Base-by-base conservation (phyloP, 2,329 filamentous ascomycete genomes). In the Fusarium nelsonii region DNA sequence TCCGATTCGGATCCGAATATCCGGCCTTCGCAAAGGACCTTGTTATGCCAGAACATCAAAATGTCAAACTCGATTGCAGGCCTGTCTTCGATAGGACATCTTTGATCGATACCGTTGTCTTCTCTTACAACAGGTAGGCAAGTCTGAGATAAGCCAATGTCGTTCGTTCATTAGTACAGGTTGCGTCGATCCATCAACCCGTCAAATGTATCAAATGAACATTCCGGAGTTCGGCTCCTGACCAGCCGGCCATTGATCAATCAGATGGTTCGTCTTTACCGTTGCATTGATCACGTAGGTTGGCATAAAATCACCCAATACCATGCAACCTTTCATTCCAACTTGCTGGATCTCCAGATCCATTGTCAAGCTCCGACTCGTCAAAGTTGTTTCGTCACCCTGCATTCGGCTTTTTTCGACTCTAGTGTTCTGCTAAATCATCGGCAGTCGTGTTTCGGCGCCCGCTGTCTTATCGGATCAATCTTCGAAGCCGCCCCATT, bases 401-500 rank as follows among this genome's bases (percentile, higher is more conserved):
- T 32, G 14, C 11, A n/a, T 41, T 23, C 15, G 28, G 43, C 37
- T 39, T 16, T 45, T 49, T 56, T 39, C n/a, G 30, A 18, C 39
- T 39, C 16, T 20, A 28, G n/a, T 33, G 15, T 23, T 49, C 18
- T 28, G 32, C 37, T 30, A 26, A 23, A 20, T 28, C 32, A 33
- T 41, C 14, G 18, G 28, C n/a, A 34, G 32, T 39, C 50, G 15
- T 49, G 14, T 49, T 48, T 58, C 57, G 58, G 28, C 58, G 10
- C 18, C 54, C 33, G 20, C 56, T 32, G 30, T 20, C 50, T 51
- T 18, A 28, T 34, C 33, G 26, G 37, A 41, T 73, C 54, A 75
- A 68, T 74, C 73, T 45, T 58, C 73, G 52, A 74, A 51, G 20
- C 74, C 74, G 28, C 68, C 55, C 70, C 73, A 75, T 61, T 74